phyloP scores from a whole-genome alignment of 2,329 filamentous ascomycete species.

The Hypoxylon sp. region DNA sequence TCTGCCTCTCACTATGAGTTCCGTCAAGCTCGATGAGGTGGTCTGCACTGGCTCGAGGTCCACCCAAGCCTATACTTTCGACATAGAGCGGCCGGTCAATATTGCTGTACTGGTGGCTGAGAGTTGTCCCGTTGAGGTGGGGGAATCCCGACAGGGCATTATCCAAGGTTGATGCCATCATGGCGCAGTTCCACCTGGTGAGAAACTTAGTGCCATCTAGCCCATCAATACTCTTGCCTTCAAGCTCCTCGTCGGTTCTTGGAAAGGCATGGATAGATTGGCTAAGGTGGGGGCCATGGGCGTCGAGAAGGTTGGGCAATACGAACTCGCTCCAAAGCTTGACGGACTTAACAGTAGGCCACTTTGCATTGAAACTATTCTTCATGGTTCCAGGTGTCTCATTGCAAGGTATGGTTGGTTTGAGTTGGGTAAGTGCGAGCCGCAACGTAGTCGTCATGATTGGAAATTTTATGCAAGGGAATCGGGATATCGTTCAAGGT shows the following conservation, averaged over 20 bases:
- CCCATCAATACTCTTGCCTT: neutral
- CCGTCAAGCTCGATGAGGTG: neutral
- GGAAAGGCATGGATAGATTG: neutral
- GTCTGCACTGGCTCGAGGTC: neutral
- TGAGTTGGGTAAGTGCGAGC: neutral
- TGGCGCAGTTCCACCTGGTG: neutral
- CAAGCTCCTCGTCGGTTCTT: neutral
- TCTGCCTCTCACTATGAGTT: neutral
- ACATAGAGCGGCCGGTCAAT: neutral
- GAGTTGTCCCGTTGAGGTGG: neutral
- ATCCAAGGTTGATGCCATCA: neutral
- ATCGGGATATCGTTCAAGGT: neutral
- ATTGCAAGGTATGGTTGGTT: neutral
- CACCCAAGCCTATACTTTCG: too few species aligned
- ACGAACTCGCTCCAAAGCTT: neutral
- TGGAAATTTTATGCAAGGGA: neutral
- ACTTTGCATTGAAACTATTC: neutral
- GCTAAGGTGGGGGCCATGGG: neutral
- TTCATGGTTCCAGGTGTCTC: neutral
- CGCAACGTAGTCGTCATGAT: neutral
- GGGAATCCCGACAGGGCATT: neutral
- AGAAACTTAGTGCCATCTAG: neutral
- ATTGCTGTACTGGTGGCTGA: neutral
- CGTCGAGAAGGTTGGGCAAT: neutral
- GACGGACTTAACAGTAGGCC: neutral